A percentile compares a stretch with the other conserved stretches of the same genome.
phyloP scores from a whole-genome alignment of 2,329 filamentous ascomycete genomes.

The Scedosporium apiospermum region DNA sequence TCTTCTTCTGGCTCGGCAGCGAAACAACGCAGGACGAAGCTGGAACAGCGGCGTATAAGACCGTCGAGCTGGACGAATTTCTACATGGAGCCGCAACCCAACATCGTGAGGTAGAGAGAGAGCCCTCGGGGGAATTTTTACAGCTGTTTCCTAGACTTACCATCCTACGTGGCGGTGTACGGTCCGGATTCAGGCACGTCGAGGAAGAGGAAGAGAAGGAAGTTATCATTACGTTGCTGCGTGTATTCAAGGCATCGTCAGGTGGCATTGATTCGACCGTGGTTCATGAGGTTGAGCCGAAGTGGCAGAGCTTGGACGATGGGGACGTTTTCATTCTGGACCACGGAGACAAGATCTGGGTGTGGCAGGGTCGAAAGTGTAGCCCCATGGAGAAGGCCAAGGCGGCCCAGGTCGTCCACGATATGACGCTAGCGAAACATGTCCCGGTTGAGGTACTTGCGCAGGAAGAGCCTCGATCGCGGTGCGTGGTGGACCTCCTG shows the following conservation, averaged over 20 bases:
- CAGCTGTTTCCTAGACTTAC: slow-evolving; percentile 49
- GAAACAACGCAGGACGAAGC: slow-evolving; percentile 61
- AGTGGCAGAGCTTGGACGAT: slow-evolving; percentile 53
- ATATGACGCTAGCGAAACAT: slow-evolving; percentile 54
- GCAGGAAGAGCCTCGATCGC: slow-evolving; percentile 47
- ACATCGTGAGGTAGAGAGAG: slow-evolving; percentile 53
- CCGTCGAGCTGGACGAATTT: slow-evolving; percentile 61
- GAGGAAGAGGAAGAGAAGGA: slow-evolving; percentile 31
- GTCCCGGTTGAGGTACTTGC: slow-evolving; percentile 56
- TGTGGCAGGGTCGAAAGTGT: slow-evolving; percentile 58
- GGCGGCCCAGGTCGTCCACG: slow-evolving; percentile 57
- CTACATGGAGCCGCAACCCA: slow-evolving; percentile 51
- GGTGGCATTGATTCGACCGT: slow-evolving; percentile 29
- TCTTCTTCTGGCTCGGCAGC: slow-evolving; percentile 61
- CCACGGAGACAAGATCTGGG: slow-evolving; percentile 53
- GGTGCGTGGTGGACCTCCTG: slow-evolving; percentile 45
- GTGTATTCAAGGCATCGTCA: slow-evolving; percentile 48
- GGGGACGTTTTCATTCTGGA: slow-evolving; percentile 58
- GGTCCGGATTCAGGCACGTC: slow-evolving; percentile 55
- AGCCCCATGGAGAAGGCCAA: slow-evolving; percentile 62
- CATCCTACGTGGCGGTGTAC: slow-evolving; percentile 52
- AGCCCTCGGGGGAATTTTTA: slow-evolving; percentile 50
- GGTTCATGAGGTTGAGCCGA: slow-evolving; percentile 54
- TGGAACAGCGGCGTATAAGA: slow-evolving; percentile 61
- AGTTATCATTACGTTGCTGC: slow-evolving; percentile 43